Evolutionary conservation across 192 early-diverging fungal species (phyloP).

Genomic region (Umbelopsis sp.): DNA sequence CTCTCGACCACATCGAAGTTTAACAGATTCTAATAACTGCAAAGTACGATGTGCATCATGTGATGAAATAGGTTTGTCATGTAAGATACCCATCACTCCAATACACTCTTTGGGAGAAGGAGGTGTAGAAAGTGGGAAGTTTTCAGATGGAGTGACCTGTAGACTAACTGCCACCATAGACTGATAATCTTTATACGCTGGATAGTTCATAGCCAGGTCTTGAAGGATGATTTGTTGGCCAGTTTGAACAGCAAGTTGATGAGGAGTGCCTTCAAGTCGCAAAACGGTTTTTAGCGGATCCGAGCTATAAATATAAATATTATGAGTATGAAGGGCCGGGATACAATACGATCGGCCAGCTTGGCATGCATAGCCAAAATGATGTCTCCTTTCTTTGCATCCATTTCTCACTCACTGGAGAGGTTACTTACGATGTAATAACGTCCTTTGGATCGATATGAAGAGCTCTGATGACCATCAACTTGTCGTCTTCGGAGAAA

Average conservation of each 20-base stretch:
- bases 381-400: neutral
- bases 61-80: constrained; percentile 4
- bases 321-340: no score
- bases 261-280: constrained; percentile 6
- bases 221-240: constrained; percentile 5
- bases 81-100: neutral
- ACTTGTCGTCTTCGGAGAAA: neutral
- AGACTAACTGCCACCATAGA: constrained; percentile 3
- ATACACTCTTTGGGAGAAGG: neutral
- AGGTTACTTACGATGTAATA: neutral
- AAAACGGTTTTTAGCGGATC: constrained; percentile 3
- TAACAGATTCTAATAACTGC: constrained; percentile 34
- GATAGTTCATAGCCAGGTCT: neutral
- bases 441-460: neutral
- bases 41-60: constrained; percentile 15
- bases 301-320: neutral
- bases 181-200: neutral
- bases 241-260: neutral
- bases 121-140: neutral
- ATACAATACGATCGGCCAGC: no score
- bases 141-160: neutral
- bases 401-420: neutral
- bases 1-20: constrained; percentile 41
- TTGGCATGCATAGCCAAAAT: no score
- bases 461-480: constrained; percentile 5